phyloP scores from a whole-genome alignment of 306 rosid species.

The barrel medic (Medicago truncatula) region MtrunA17r5.0-ANR NC_053044.1:56311001-56311500 shows the following conservation, averaged over 20 bases:
- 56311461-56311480: slow-evolving; percentile 59
- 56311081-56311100: neutral
- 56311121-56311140: slow-evolving; percentile 74
- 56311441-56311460: slow-evolving; percentile 8
- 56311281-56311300: slow-evolving; percentile 19
- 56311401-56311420: neutral
- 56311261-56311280: slow-evolving; percentile 12
- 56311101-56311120: slow-evolving; percentile 53
- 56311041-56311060: slow-evolving; percentile 31
- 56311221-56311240: slow-evolving; percentile 61
- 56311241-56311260: slow-evolving; percentile 54
- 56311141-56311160: slow-evolving; percentile 90
- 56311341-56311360: neutral
- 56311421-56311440: neutral
- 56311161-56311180: slow-evolving; percentile 70
- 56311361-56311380: neutral
- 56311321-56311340: neutral
- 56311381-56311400: slow-evolving; percentile 4
- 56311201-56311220: slow-evolving; percentile 86
- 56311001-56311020: slow-evolving; percentile 23
- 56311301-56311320: slow-evolving; percentile 3
- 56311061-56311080: slow-evolving; percentile 6
- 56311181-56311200: slow-evolving; percentile 79
- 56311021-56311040: neutral
- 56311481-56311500: slow-evolving; percentile 74